phyloP scores from a whole-genome alignment of 169 alveolate genomes.

The Plasmodium sp. region DNA sequence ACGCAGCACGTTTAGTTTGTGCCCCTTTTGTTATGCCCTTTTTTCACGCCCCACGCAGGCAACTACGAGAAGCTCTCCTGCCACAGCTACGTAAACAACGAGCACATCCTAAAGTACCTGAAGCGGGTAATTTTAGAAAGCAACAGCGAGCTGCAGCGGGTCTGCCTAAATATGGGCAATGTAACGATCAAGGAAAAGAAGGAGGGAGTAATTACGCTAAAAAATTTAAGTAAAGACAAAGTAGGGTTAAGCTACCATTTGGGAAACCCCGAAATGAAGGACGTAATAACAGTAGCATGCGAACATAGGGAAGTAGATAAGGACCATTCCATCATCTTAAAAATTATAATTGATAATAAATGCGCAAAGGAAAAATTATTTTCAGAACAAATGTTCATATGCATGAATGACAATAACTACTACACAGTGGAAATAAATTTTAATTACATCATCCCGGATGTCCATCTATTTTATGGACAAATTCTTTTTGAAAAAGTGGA shows the following conservation, averaged over 20 bases:
- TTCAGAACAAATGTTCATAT: conserved; percentile 39
- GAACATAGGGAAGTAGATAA: conserved; percentile 25
- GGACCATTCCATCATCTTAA: conserved; percentile 22
- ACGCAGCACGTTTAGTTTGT: background rate
- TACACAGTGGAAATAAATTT: conserved; percentile 24
- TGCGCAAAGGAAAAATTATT: conserved; percentile 8
- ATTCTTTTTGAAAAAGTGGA: conserved; percentile 30
- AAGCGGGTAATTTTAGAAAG: conserved; percentile 52
- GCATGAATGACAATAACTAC: conserved; percentile 40
- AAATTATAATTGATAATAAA: conserved; percentile 29
- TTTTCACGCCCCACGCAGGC: background rate
- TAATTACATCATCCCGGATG: conserved; percentile 50
- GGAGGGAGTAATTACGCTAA: conserved; percentile 10
- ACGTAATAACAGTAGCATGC: background rate
- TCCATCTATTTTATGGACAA: conserved; percentile 31
- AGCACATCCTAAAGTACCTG: conserved; percentile 32
- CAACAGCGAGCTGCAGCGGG: conserved; percentile 9
- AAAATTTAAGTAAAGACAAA: conserved; percentile 41
- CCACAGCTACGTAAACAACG: conserved; percentile 16
- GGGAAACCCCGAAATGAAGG: conserved; percentile 14
- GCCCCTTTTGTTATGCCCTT: background rate
- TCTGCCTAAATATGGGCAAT: conserved; percentile 30
- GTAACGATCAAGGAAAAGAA: conserved; percentile 48
- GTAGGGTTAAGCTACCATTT: conserved; percentile 7
- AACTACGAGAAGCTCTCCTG: conserved; percentile 51